Base-by-base conservation (phyloP, 1,284 basidiomycete genomes). In the Marasmius tenuissimus region DNA sequence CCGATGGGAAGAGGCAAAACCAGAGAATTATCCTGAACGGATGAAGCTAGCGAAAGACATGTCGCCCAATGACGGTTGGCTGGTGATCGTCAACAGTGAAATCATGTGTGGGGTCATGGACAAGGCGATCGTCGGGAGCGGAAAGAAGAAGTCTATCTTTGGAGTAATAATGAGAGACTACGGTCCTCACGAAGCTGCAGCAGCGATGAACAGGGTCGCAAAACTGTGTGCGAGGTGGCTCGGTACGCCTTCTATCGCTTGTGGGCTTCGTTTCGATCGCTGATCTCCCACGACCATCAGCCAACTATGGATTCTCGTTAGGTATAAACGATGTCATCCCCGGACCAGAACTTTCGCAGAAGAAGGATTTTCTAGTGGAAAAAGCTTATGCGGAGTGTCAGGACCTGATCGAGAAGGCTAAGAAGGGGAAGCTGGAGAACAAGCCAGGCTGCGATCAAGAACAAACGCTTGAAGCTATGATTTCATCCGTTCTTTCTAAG, bases 31-130 rank as follows among this genome's bases (percentile, higher is more conserved):
- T 66, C 81, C 84, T 0, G 68, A 73, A 39, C 77, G 81, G 49
- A 86, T 86, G 78, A 85, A 82, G 56, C 84, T 84, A 4, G 82
- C 82, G 12, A 85, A 88, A 14, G 97, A 99, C 72, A 85, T 99
- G 78, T 93, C 93, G 10, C 96, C 97, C 0, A 99, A 99, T 72
- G 97, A 99, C 71, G 97, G 97, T 1, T 99, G 95, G 88, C 85
- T 99, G 37, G 97, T 99, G 61, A 91, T 99, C 60, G 89, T 96
- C 65, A 99, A 99, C 75, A 96, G 93, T 73, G 96, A 99, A 76
- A 96, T 99, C 71, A 98, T 99, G 94, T 98, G 97, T 71, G 97
- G 97, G 56, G 93, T 97, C 9, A 97, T 99, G 86, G 97, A 99
- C 81, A 99, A 99, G 80, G 94, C 94, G 20, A 98, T 96, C 0